Evolutionary conservation across 1,284 basidiomycete species (phyloP), one percentile per base, ranked within the genome.

Genomic region (Earliella scabrosa): DNA sequence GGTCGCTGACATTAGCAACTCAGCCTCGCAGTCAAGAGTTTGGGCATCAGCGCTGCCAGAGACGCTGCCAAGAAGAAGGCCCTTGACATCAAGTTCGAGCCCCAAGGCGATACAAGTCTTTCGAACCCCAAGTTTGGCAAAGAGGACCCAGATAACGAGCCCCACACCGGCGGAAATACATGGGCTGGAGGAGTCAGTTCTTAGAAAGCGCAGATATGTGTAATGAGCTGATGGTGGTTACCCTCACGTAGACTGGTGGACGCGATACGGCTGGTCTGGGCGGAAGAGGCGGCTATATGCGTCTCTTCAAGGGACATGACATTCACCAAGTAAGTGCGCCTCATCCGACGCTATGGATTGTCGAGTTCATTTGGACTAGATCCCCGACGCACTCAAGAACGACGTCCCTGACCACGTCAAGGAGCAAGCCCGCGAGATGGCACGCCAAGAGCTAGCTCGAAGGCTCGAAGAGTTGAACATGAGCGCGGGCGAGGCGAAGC

Each of bases 231-330:
- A 20, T 8, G 21, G n/a, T 24, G 21, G 24, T 20, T n/a, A 38
- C 36, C 23, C 23, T 26, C n/a, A 2, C 27, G 6, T 56, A 87
- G 85, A 82, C 82, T 24, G 85, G 86, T 34, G 86, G 86, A 5
- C 75, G 84, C n/a, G 83, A 85, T 64, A 87, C 85, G 2, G 86
- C 85, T 6, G 86, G 86, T 1, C 69, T 86, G 54, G 86, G 86
- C 2, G 86, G 86, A 3, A 72, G 77, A 32, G 86, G 85, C 10
- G 85, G 85, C 0, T 86, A 86, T 66, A 87, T 86, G 71, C 80
- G 86, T n/a, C 66, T 86, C 0, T 85, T 80, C 66, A 84, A 83
- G 62, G 82, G 82, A 6, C 83, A 85, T 14, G 75, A 85, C 57
- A 84, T 87, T 61, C 82, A 85, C 45, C 86, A 88, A 72, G 83